Percentiles rank a stretch among this genome's conserved stretches.
Conservation (phyloP, 768 basidiomycete genomes). For the Rhodocollybia butyracea region DNA sequence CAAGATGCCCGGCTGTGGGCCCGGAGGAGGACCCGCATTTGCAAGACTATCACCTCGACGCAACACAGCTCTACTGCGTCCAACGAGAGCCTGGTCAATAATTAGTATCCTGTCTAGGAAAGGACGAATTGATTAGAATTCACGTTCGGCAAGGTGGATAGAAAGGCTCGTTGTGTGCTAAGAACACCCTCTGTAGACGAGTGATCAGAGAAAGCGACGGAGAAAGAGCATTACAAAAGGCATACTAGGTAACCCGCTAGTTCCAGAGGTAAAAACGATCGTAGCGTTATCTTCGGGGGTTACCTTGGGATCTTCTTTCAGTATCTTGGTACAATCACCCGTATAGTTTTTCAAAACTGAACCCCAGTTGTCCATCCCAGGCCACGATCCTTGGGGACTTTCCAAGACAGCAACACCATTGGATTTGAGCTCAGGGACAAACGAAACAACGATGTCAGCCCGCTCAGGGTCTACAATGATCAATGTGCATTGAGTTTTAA, state of each 20-base stretch:
- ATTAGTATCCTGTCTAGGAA: background rate
- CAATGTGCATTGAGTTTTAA: conserved; percentile 49
- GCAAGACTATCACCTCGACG: conserved; percentile 44
- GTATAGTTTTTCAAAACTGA: conserved; percentile 27
- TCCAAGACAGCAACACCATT: conserved; percentile 30
- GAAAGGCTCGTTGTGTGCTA: conserved; percentile 58
- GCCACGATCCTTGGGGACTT: conserved; percentile 29
- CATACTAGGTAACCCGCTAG: conserved; percentile 12
- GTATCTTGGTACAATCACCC: conserved; percentile 17
- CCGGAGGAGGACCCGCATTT: conserved; percentile 21
- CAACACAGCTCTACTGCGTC: conserved; percentile 40
- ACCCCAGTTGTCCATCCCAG: conserved; percentile 40
- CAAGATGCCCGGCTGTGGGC: conserved; percentile 46
- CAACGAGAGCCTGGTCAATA: conserved; percentile 38
- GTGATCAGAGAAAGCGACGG: too few relatives aligned
- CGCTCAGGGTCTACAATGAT: conserved; percentile 58
- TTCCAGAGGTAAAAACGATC: conserved; percentile 66
- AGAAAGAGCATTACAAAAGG: too few relatives aligned
- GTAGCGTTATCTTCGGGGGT: conserved; percentile 58
- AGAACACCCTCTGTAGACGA: conserved; percentile 51
- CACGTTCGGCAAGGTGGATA: conserved; percentile 59
- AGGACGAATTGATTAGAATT: background rate
- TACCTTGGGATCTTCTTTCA: conserved; percentile 27
- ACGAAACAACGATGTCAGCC: conserved; percentile 40
- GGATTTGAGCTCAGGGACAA: conserved; percentile 23